These are phyloP conservation scores for Colletotrichum agaves DNA, from an alignment of 2,329 filamentous ascomycete species.

Conservation along the genomic window DNA sequence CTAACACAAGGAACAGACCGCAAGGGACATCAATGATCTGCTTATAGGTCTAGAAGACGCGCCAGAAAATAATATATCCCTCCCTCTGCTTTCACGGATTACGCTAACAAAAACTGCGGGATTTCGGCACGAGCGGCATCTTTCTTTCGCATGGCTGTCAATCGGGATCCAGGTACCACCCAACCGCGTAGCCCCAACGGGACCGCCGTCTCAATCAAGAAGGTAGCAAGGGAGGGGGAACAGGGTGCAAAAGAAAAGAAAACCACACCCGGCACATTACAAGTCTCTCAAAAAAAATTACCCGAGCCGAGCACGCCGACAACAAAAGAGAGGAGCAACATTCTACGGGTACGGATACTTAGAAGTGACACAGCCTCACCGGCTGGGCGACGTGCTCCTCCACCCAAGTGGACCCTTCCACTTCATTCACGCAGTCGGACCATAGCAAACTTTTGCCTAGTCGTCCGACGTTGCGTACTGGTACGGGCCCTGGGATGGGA, in stretches of 20 bases:
- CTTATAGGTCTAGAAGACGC: conserved; percentile 1
- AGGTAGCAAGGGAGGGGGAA: conserved; percentile 18
- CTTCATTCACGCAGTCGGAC: neutral
- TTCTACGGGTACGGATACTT: conserved; percentile 1
- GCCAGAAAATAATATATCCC: conserved; percentile 17
- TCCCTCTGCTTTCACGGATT: neutral
- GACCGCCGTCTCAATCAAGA: conserved; percentile 31
- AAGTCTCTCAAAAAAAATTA: conserved; percentile 1
- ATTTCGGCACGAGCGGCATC: conserved; percentile 31
- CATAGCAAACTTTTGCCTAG: conserved; percentile 10
- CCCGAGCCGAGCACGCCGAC: conserved; percentile 20
- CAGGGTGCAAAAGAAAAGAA: conserved; percentile 1
- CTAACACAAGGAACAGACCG: neutral
- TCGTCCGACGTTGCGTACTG: conserved; percentile 9
- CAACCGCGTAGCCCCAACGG: conserved; percentile 5
- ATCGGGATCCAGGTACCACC: conserved; percentile 9
- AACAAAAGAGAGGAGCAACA: neutral
- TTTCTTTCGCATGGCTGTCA: conserved; percentile 10
- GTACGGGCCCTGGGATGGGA: neutral
- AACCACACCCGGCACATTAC: neutral
- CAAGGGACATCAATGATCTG: neutral
- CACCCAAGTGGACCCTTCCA: conserved; percentile 13
- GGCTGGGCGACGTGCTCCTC: conserved; percentile 21
- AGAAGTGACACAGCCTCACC: conserved; percentile 26
- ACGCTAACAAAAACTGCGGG: conserved; percentile 4